These are phyloP conservation scores for Fusarium multiceps DNA, from an alignment of 2,329 filamentous ascomycete species.

Conservation along the genomic window DNA sequence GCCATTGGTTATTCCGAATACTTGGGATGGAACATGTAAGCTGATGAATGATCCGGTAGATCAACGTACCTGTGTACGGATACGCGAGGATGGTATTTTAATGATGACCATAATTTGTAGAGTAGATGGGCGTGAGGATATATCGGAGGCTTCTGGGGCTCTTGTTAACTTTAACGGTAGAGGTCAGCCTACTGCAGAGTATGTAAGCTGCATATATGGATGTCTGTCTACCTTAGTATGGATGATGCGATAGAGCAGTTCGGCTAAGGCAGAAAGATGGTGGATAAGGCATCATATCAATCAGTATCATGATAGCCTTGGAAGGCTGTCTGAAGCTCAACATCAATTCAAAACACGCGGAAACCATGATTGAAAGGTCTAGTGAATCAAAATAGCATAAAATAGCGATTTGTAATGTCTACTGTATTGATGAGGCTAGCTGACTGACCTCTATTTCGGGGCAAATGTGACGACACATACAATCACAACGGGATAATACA, in stretches of 20 bases:
- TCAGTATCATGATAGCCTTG: neutral
- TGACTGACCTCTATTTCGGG: constrained; percentile 19
- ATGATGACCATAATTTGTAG: neutral
- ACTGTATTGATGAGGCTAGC: constrained; percentile 2
- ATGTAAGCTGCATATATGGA: neutral
- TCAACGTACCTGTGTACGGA: neutral
- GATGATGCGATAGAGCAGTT: neutral
- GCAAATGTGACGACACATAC: constrained; percentile 30
- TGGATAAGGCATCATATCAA: constrained; percentile 28
- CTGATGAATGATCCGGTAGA: neutral
- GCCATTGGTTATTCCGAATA: constrained; percentile 30
- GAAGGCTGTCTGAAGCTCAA: neutral
- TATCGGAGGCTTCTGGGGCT: neutral
- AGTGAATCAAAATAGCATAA: neutral
- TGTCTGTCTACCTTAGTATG: neutral
- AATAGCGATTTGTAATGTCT: neutral
- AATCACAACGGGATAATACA: constrained; percentile 29
- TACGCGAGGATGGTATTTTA: neutral
- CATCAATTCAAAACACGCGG: neutral
- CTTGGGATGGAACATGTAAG: neutral
- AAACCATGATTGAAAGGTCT: neutral
- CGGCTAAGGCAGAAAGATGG: constrained; percentile 24
- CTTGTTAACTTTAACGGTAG: neutral
- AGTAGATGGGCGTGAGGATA: neutral
- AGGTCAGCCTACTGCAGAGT: neutral